Conservation (phyloP, 2,329 filamentous ascomycete genomes). For the Zalaria sp. region DNA sequence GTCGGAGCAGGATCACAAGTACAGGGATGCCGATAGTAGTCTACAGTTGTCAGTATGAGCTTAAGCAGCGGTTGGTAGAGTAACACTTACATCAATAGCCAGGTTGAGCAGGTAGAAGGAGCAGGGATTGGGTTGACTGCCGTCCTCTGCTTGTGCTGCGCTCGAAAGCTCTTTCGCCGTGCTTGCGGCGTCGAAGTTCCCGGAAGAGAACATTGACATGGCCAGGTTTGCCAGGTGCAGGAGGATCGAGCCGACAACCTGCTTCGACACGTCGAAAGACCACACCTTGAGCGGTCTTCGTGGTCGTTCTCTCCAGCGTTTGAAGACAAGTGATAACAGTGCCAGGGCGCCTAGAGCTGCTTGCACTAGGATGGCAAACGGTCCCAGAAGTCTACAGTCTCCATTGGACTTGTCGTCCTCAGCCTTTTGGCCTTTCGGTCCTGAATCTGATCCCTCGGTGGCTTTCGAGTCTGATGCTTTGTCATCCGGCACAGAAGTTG, state of each 20-base stretch:
- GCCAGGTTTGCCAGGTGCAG: conserved; percentile 86
- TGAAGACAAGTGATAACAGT: conserved; percentile 76
- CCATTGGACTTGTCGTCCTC: conserved; percentile 27
- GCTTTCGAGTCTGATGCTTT: not conserved
- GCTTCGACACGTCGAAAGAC: conserved; percentile 96
- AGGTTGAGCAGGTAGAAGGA: conserved; percentile 93
- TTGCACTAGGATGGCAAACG: conserved; percentile 86
- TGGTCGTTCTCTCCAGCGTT: conserved; percentile 81
- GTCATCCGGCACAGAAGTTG: not conserved
- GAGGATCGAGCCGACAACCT: conserved; percentile 85
- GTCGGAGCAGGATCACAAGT: conserved; percentile 70
- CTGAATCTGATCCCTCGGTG: not conserved
- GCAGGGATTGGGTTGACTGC: conserved; percentile 76
- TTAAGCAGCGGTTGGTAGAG: not conserved
- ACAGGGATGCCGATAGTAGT: conserved; percentile 95
- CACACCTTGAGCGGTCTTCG: conserved; percentile 91
- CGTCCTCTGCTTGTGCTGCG: conserved; percentile 23
- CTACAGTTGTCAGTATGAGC: conserved; percentile 29
- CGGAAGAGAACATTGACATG: conserved; percentile 91
- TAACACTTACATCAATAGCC: conserved; percentile 72
- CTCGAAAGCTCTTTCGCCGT: conserved; percentile 19
- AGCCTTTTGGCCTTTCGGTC: not conserved
- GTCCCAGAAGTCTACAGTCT: conserved; percentile 76
- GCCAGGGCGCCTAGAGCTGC: conserved; percentile 72
- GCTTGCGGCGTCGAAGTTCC: conserved; percentile 51